Evolutionary conservation across 2,329 filamentous ascomycete species (phyloP).

Genomic region (Phyllosticta citrichinensis): DNA sequence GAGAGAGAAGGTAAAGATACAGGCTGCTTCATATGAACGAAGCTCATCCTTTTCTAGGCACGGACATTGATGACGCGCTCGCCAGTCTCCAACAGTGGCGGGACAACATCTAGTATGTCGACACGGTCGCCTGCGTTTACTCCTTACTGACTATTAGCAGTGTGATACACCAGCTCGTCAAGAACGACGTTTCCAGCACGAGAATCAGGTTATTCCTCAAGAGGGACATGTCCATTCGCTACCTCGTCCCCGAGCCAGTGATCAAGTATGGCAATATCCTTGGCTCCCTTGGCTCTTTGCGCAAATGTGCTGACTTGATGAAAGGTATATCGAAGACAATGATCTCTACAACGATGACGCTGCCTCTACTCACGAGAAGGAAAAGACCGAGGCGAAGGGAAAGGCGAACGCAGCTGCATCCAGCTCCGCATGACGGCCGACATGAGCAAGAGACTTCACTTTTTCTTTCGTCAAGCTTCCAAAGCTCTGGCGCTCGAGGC

Average conservation of each 20-base stretch:
- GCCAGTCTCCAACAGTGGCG: slow-evolving; percentile 73
- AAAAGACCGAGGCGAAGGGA: slow-evolving; percentile 17
- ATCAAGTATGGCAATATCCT: not conserved
- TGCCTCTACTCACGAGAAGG: slow-evolving; percentile 26
- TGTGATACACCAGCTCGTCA: slow-evolving; percentile 79
- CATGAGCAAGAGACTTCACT: not conserved
- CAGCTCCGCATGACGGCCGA: not conserved
- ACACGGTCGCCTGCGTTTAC: not conserved
- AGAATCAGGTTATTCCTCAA: slow-evolving; percentile 66
- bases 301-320: slow-evolving; percentile 17
- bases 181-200: slow-evolving; percentile 59
- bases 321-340: slow-evolving; percentile 32
- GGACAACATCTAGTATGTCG: slow-evolving; percentile 57
- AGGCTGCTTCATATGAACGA: slow-evolving; percentile 15
- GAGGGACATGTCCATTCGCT: slow-evolving; percentile 31
- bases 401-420: slow-evolving; percentile 12
- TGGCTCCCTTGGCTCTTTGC: no score
- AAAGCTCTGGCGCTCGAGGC: not conserved
- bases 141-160: slow-evolving; percentile 22
- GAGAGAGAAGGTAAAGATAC: slow-evolving; percentile 83
- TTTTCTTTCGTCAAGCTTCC: not conserved
- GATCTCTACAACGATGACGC: slow-evolving; percentile 29
- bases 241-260: slow-evolving; percentile 24
- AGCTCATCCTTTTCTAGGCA: slow-evolving; percentile 4
- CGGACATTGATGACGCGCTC: slow-evolving; percentile 58